A percentile compares a stretch with the other conserved stretches of the same genome.
These are phyloP conservation scores for Coleophoma crateriformis DNA, from an alignment of 2,329 filamentous ascomycete genomes.

Conservation along the genomic window DNA sequence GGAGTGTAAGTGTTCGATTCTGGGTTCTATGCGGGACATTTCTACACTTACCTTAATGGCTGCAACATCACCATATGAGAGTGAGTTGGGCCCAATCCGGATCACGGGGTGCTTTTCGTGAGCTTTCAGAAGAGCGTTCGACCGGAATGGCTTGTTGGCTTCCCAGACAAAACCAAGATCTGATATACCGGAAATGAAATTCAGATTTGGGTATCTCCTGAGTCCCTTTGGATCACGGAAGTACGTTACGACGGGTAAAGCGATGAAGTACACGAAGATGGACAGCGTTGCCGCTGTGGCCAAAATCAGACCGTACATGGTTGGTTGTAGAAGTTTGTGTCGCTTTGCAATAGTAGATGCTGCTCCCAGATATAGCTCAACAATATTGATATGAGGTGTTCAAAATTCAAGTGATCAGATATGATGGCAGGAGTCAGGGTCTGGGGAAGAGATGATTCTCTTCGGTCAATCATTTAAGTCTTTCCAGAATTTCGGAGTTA, in stretches of 20 bases:
- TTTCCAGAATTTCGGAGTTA: not conserved
- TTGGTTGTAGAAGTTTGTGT: not conserved
- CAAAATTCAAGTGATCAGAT: not conserved
- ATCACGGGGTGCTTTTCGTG: constrained; percentile 40
- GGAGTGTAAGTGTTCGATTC: constrained; percentile 31
- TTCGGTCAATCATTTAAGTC: not conserved
- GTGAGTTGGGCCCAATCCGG: constrained; percentile 34
- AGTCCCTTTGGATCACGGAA: constrained; percentile 41
- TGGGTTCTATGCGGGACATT: constrained; percentile 28
- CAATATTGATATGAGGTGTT: not conserved
- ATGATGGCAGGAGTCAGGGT: not conserved
- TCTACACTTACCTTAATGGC: constrained; percentile 28
- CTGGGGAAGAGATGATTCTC: not conserved
- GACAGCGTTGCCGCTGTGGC: not conserved
- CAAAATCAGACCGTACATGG: not conserved
- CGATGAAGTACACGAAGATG: constrained; percentile 26
- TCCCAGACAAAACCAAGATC: constrained; percentile 41
- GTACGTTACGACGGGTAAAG: constrained; percentile 36
- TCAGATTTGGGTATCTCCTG: constrained; percentile 39
- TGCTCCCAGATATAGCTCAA: not conserved
- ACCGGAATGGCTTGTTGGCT: constrained; percentile 36
- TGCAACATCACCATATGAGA: not conserved
- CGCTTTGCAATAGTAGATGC: no score
- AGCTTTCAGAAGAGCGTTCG: constrained; percentile 33
- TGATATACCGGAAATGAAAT: constrained; percentile 36